Evolutionary conservation across 2,329 filamentous ascomycete genomes (phyloP), one percentile per base, ranked within the genome.

Genomic region (Hypoxylon sp.): DNA sequence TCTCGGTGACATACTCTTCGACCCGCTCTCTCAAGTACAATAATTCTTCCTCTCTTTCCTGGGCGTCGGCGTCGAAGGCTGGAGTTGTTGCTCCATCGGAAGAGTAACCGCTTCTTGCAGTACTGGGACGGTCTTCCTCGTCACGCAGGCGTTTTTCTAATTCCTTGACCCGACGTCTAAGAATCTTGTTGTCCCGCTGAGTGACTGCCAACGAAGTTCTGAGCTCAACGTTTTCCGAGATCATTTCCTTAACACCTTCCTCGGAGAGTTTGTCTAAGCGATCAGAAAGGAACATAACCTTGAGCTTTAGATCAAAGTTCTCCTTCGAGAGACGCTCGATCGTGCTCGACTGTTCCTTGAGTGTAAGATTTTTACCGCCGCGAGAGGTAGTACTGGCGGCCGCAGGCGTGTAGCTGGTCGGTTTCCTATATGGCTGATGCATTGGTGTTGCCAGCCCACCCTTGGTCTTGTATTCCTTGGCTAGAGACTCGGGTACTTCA

Each of bases 301-400:
- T 96, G 78, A 98, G 89, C 79, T 98, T 97, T 57, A 98, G 81
- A 75, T 97, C 94, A 75, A 98, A 99, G 69, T 99, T 99, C 77
- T 99, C 95, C 79, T 99, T 99, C 63, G 93, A 96, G 1, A 98
- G 84, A 62, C 94, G 89, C 77, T 99, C 95, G 68, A 99, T 97
- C 13, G 94, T 98, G 78, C 91, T 97, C 75, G 94, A 97, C 78
- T 99, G 95, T 78, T 99, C 95, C 77, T 97, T 98, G 41, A 99
- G 81, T 0, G 95, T 98, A 78, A 99, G 81, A 70, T 87, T 92
- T 72, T 86, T 89, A 19, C 89, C 88, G 46, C 84, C 83, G 44
- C 87, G 83, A 28, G 81, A 80, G 0, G 83, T 83, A 24, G 84
- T 83, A 7, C 81, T 79, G 3, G 78, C 43, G 19, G 54, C 28